Base-by-base conservation (phyloP, 106 monocot genomes). In the Xerophyta viscosa region DNA sequence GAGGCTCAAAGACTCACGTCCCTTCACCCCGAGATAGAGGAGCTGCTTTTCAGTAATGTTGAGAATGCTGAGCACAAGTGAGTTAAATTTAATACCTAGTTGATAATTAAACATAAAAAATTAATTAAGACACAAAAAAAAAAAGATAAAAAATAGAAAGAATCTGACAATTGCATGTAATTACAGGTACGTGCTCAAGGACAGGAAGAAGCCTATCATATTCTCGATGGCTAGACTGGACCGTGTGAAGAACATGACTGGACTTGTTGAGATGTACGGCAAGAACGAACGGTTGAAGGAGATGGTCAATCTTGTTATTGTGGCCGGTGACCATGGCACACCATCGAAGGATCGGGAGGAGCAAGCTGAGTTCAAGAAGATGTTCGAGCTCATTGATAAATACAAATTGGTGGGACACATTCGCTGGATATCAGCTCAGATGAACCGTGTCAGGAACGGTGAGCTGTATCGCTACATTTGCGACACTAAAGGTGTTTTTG, bases 381-480 rank as follows among this genome's bases (percentile, higher is more conserved):
- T 80, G 80, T 74, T 65, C 41, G 44, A 25, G 7, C 66, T 74
- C 50, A 74, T 80, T 15, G 74, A 80, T 10, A 41, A 70, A 66
- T 80, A 80, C 70, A 74, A 74, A 8, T 48, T 80, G 39, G 50
- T 74, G 36, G 80, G 80, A 37, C 80, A 80, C 20, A 74, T 80
- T 50, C 64, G 80, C 0, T 80, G 80, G 80, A 80, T 80, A 58
- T 80, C 80, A 37, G 74, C 80, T 42, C 80, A 80, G 66, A 80
- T 80, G 80, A 57, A 80, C 61, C 65, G 70, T 1, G 63, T 68
- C 14, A 59, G 74, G 50, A 80, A 80, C 3, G 79, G 74, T 18
- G 79, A 80, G 70, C 50, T 80, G 37, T 80, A 80, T 49, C 80
- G 80, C 1, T 80, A 58, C 49, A 75, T 80, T 9, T 56, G 57